Percentiles rank a stretch among this genome's conserved stretches.
These are phyloP conservation scores for Phylloboletellus chloephorus DNA, from an alignment of 1,284 basidiomycete species.

Conservation along the genomic window DNA sequence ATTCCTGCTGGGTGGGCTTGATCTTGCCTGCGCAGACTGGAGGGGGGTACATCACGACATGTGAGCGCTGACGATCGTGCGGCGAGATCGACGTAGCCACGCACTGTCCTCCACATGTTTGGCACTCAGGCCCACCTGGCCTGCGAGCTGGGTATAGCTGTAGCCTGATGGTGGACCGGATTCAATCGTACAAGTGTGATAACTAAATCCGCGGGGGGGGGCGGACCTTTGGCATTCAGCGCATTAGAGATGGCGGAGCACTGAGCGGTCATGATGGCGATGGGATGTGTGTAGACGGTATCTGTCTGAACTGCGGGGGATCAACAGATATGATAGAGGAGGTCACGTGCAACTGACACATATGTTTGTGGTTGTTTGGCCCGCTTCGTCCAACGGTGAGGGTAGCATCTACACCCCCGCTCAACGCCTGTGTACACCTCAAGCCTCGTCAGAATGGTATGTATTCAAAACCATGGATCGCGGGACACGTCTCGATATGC, in stretches of 20 bases:
- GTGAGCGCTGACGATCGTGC: background rate
- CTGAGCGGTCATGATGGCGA: constrained; percentile 26
- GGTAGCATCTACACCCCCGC: constrained; percentile 8
- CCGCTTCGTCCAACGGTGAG: background rate
- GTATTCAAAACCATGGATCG: constrained; percentile 9
- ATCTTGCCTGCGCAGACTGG: constrained; percentile 49
- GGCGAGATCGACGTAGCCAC: constrained; percentile 18
- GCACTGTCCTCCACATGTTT: constrained; percentile 50
- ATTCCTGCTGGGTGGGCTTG: constrained; percentile 48
- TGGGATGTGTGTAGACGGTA: background rate
- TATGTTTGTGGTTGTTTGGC: constrained; percentile 26
- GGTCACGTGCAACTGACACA: too few relatives aligned
- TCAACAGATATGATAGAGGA: constrained; percentile 16
- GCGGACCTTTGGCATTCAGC: constrained; percentile 43
- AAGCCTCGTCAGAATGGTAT: constrained; percentile 27
- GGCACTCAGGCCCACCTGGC: constrained; percentile 36
- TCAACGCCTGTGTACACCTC: constrained; percentile 15
- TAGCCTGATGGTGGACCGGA: constrained; percentile 35
- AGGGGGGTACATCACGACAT: background rate
- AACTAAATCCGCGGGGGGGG: too few relatives aligned
- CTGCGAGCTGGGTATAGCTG: constrained; percentile 45
- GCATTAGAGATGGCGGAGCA: constrained; percentile 57
- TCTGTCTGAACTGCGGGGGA: constrained; percentile 12
- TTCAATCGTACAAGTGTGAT: background rate
- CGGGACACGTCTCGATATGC: background rate